Base-by-base conservation (phyloP, 306 rosid genomes). In the Adenanthera pavonina region DNA sequence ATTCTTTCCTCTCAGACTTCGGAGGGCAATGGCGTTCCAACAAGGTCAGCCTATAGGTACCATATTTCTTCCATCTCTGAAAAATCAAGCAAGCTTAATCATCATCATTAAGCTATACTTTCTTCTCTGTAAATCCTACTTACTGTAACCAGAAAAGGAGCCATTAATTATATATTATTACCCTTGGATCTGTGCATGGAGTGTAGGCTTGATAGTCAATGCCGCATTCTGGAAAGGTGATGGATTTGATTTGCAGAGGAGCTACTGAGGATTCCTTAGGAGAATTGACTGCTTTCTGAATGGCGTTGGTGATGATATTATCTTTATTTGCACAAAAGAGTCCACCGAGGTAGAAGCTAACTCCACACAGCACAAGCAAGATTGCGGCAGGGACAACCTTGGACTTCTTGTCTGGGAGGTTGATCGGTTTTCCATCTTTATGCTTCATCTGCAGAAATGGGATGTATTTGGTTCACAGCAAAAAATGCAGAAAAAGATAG, bases 181-280 rank as follows among this genome's bases (percentile, higher is more conserved):
- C 99, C 97, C 79, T 93, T 74, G 99, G 99, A 91, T 96, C 97
- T 53, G 98, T 96, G 94, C 99, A 96, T 13, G 99, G 99, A 60
- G 99, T 96, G 84, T 89, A 94, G 87, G 89, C 99, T 85, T 96
- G 99, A 78, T 81, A 90, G 25, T 93, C 93, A 3, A 3, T 53
- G 85, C 88, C 59, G 85, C 99, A 96, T 79, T 88, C 92, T 19
- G 96, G 87, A 83, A 92, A 93, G 61, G 14, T 48, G 48, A 85
- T 49, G 8, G 92, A 40, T 64, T 80, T 90, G 62, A 89, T 68
- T 51, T 87, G 97, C 30, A 96, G 90, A 51, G 97, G 77, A 56
- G 84, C 76, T 71, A 74, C 92, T 11, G 81, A 70, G 5, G 83
- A 9, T 34, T 84, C 91, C 76, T 69, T 85, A 41, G 95, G 76